phyloP scores from a whole-genome alignment of 371 early-diverging fungal genomes.

The Choanephora cucurbitarum region DNA sequence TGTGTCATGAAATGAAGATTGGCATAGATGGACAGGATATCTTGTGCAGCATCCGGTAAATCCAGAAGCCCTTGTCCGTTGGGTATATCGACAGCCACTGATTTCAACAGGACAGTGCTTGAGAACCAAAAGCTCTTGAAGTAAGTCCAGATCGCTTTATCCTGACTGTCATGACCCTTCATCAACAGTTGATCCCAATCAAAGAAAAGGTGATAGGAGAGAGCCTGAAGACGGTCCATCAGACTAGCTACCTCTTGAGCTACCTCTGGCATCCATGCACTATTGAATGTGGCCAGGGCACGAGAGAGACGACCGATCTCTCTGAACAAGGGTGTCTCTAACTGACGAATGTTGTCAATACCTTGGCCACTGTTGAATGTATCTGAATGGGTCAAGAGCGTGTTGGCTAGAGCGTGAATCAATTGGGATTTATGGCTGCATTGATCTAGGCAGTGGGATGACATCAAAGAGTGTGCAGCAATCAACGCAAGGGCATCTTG shows the following conservation, averaged over 20 bases:
- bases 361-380: constrained; percentile 33
- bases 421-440: too few species aligned
- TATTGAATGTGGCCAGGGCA: constrained; percentile 32
- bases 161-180: constrained; percentile 23
- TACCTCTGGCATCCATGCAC: constrained; percentile 3
- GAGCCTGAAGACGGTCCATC: constrained; percentile 28
- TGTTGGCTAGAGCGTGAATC: constrained; percentile 18
- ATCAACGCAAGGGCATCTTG: too few species aligned
- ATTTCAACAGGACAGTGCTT: constrained; percentile 43
- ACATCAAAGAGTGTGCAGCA: too few species aligned
- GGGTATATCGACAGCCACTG: constrained; percentile 41
- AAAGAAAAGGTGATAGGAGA: constrained; percentile 39
- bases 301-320: constrained; percentile 51
- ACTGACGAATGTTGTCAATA: too few species aligned
- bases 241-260: neutral
- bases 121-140: constrained; percentile 50
- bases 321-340: constrained; percentile 40
- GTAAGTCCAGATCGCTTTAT: constrained; percentile 32
- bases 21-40: constrained; percentile 37
- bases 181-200: constrained; percentile 42
- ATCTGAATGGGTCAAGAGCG: constrained; percentile 32
- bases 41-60: constrained; percentile 37
- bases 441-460: too few species aligned
- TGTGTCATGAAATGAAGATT: constrained; percentile 49
- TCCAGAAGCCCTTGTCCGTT: constrained; percentile 34